A percentile compares a stretch with the other conserved stretches of the same genome.
These are phyloP conservation scores for Candida maris DNA, from an alignment of 805 yeast genomes.

Conservation along the genomic window DNA sequence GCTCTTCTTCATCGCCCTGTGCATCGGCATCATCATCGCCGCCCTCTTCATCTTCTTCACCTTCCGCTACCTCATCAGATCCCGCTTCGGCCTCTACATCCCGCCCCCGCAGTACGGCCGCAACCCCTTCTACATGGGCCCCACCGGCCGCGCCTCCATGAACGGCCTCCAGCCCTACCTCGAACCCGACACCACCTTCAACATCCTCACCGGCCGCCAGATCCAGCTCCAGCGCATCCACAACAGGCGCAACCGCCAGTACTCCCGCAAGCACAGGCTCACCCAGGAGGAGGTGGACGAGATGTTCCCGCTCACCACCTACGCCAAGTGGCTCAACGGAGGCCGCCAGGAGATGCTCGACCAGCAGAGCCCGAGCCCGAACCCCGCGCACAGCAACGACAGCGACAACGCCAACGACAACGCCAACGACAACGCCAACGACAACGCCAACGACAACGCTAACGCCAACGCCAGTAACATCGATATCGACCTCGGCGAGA, in stretches of 20 bases:
- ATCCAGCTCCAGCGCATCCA: slow-evolving; percentile 6
- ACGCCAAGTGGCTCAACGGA: slow-evolving; percentile 57
- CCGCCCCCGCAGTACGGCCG: slow-evolving; percentile 30
- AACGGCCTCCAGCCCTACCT: slow-evolving; percentile 24
- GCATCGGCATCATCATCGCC: slow-evolving; percentile 59
- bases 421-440: slow-evolving; percentile 31
- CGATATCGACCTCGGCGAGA: no score
- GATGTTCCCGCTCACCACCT: slow-evolving; percentile 55
- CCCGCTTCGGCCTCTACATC: slow-evolving; percentile 52
- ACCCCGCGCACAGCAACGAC: slow-evolving; percentile 34
- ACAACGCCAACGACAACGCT: neutral
- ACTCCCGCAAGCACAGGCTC: slow-evolving; percentile 45
- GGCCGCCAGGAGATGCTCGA: slow-evolving; percentile 51
- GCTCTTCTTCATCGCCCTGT: slow-evolving; percentile 58
- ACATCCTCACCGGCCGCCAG: slow-evolving; percentile 8
- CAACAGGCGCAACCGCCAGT: slow-evolving; percentile 33
- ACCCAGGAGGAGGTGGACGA: slow-evolving; percentile 56
- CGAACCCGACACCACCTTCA: slow-evolving; percentile 17
- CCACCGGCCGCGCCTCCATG: slow-evolving; percentile 24
- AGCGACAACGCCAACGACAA: slow-evolving; percentile 32
- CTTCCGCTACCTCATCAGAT: slow-evolving; percentile 53
- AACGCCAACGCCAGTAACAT: neutral
- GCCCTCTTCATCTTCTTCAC: slow-evolving; percentile 56
- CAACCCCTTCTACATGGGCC: slow-evolving; percentile 23
- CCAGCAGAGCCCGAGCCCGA: no score